Evolutionary conservation across 139 green algal species (phyloP).

Genomic region (Pleodorina starrii): DNA sequence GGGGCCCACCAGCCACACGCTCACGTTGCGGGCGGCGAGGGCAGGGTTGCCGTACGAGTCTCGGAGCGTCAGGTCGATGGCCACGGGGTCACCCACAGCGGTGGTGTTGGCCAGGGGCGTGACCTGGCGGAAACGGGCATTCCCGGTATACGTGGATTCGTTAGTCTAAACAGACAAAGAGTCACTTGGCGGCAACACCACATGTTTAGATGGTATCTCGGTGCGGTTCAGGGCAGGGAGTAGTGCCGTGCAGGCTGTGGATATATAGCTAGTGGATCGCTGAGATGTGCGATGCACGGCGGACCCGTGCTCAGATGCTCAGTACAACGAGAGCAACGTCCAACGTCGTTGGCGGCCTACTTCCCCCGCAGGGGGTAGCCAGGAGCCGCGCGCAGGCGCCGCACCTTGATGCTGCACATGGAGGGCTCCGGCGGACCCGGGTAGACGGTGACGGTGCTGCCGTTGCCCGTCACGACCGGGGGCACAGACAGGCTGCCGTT

Average conservation of each 20-base stretch:
- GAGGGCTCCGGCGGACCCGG: not conserved
- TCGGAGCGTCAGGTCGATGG: not conserved
- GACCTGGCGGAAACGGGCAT: not conserved
- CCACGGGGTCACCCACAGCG: not conserved
- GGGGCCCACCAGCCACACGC: slow-evolving; percentile 23
- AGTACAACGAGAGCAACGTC: no score
- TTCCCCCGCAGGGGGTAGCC: no score
- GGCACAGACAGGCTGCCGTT: not conserved
- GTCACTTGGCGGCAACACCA: no score
- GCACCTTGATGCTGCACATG: not conserved
- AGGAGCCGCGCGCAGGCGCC: not conserved
- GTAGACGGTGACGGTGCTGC: not conserved
- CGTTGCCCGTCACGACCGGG: not conserved
- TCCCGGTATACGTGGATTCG: no score
- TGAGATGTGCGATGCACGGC: no score
- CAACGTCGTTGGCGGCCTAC: no score
- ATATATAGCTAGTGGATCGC: no score
- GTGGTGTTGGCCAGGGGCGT: not conserved
- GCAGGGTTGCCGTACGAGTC: slow-evolving; percentile 38
- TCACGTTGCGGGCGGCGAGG: not conserved
- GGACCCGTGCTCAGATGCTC: no score
- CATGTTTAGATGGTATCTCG: no score
- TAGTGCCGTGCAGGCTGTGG: no score
- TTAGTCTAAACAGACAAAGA: no score
- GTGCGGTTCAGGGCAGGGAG: no score